Base-by-base conservation (phyloP, 345 rosid genomes). In the Eucalyptus cloeziana region DNA sequence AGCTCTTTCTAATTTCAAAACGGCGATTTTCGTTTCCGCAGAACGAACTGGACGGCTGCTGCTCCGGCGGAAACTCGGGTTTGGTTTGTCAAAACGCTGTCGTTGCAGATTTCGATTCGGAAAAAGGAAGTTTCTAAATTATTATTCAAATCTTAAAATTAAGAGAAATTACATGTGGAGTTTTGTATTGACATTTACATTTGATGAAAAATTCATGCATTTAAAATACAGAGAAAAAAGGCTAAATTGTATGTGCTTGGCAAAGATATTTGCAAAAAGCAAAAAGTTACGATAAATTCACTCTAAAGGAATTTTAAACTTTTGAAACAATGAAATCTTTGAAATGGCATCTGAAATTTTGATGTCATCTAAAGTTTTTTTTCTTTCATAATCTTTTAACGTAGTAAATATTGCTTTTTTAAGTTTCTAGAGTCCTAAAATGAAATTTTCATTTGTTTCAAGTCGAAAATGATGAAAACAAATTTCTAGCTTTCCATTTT, bases 401-500 rank as follows among this genome's bases (percentile, higher is more conserved):
- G 6, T 1, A 14, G 2, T 64, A 2, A n/a, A 64, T 27, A 7
- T 4, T 64, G 10, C 5, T 12, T 64, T 2, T n/a, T n/a, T 7
- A 4, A 14, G 37, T 64, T 64, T 64, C 37, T n/a, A n/a, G 17
- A n/a, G 17, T 64, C 37, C 76, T n/a, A n/a, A 64, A 4, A 30
- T n/a, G 10, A 14, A 64, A n/a, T 14, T n/a, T n/a, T 14, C 37
- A 64, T n/a, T n/a, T 64, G 31, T 62, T 62, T 62, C 17, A 7
- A n/a, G 76, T n/a, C 5, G 11, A n/a, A 64, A 64, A 62, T 62
- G 31, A 62, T 3, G 0, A 1, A 62, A 62, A 13, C 17, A 62
- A 30, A 10, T 30, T n/a, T n/a, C 3, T 64, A 64, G 37, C 76
- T 64, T n/a, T 64, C 10, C 5, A 64, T 15, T n/a, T 64, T 64